Evolutionary conservation across 768 basidiomycete species (phyloP).

Genomic region (Hydnum rufescens): DNA sequence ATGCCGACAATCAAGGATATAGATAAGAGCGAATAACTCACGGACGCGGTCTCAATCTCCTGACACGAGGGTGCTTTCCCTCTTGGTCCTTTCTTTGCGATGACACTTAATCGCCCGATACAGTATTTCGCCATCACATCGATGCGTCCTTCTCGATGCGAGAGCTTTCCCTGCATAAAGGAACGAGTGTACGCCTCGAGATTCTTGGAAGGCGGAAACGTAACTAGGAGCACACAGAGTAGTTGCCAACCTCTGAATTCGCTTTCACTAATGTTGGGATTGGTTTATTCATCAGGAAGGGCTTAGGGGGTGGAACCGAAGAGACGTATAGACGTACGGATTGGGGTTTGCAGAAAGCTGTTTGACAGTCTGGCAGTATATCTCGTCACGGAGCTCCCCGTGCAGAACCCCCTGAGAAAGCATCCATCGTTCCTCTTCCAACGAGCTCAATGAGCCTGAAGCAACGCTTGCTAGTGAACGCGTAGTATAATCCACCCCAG

Average conservation of each 20-base stretch:
- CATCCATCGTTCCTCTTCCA: constrained; percentile 81
- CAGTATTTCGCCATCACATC: constrained; percentile 87
- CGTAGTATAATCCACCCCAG: constrained; percentile 16
- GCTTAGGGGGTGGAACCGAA: neutral
- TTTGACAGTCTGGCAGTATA: constrained; percentile 86
- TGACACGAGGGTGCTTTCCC: constrained; percentile 62
- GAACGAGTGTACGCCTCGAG: constrained; percentile 66
- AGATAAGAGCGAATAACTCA: constrained; percentile 18
- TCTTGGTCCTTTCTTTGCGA: constrained; percentile 68
- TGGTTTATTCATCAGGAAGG: neutral
- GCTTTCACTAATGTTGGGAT: constrained; percentile 37
- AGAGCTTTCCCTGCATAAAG: constrained; percentile 56
- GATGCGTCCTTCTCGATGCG: constrained; percentile 51
- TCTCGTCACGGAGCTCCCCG: constrained; percentile 78
- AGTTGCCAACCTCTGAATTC: constrained; percentile 86
- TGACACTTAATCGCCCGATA: constrained; percentile 49
- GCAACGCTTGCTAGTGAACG: constrained; percentile 25
- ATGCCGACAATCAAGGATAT: constrained; percentile 6
- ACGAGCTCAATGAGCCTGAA: constrained; percentile 15
- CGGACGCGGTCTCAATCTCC: constrained; percentile 85
- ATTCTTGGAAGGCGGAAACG: constrained; percentile 85
- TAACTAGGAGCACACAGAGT: constrained; percentile 72
- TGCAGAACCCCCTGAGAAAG: constrained; percentile 59
- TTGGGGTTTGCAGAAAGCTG: constrained; percentile 70
- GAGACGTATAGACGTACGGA: constrained; percentile 30